Percentiles rank a stretch among this genome's conserved stretches.
Evolutionary conservation across 495 filamentous ascomycete species (phyloP).

Genomic region (Penicillium angulare): DNA sequence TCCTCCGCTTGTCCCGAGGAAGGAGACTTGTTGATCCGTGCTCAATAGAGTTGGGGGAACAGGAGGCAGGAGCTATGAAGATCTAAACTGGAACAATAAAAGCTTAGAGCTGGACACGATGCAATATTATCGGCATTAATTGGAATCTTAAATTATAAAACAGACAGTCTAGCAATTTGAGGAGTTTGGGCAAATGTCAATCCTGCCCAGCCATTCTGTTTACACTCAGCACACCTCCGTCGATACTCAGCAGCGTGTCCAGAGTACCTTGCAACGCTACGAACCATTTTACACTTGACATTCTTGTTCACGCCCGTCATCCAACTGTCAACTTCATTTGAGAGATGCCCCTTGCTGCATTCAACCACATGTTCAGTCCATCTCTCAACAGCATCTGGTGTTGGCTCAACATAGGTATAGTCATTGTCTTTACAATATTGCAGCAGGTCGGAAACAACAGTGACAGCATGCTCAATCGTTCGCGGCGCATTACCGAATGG

Average conservation of each 20-base stretch:
- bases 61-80: too few relatives aligned
- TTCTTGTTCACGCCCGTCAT: slow-evolving; percentile 40
- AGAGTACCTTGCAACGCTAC: slow-evolving; percentile 30
- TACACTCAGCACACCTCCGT: slow-evolving; percentile 17
- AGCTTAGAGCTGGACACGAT: too few relatives aligned
- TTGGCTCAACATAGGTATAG: slow-evolving; percentile 19
- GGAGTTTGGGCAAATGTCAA: not conserved
- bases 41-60: too few relatives aligned
- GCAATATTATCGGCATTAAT: too few relatives aligned
- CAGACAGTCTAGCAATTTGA: too few relatives aligned
- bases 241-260: slow-evolving; percentile 21
- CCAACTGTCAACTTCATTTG: slow-evolving; percentile 27
- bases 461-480: slow-evolving; percentile 19
- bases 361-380: slow-evolving; percentile 22
- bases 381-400: slow-evolving; percentile 10
- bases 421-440: slow-evolving; percentile 19
- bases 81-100: too few relatives aligned
- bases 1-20: too few relatives aligned
- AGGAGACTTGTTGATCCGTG: too few relatives aligned
- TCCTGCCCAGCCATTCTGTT: slow-evolving; percentile 17
- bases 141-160: too few relatives aligned
- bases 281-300: slow-evolving; percentile 24
- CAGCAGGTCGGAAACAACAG: slow-evolving; percentile 16
- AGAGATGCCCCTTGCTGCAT: slow-evolving; percentile 16
- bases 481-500: slow-evolving; percentile 23